Conservation (phyloP, 257 asterid species). For the Penstemon davidsonii region DNA sequence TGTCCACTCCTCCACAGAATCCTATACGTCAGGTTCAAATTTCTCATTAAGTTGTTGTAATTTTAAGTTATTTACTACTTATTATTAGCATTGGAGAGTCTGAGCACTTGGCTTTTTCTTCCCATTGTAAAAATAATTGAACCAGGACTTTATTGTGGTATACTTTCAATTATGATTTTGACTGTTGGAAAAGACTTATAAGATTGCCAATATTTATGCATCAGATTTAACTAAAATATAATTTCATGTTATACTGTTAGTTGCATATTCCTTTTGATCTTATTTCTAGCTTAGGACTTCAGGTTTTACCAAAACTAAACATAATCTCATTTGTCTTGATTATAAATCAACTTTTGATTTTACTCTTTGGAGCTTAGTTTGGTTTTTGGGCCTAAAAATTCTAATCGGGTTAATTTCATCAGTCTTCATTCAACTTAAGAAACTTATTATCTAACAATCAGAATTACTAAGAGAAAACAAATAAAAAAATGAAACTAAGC, state of each 20-base stretch:
- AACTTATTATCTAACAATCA: no score
- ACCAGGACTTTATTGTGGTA: background rate
- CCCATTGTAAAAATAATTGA: slow-evolving; percentile 6
- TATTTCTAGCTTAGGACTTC: background rate
- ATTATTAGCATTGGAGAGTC: background rate
- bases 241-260: background rate
- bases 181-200: background rate
- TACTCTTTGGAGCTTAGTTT: background rate
- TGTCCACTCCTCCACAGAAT: background rate
- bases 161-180: background rate
- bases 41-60: background rate
- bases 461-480: no score
- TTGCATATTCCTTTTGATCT: background rate
- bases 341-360: no score
- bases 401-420: no score
- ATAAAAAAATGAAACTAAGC: no score
- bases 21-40: slow-evolving; percentile 2
- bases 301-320: background rate
- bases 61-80: slow-evolving; percentile 11
- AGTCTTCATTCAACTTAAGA: no score
- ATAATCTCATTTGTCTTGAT: background rate
- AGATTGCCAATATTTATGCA: no score
- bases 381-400: no score
- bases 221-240: no score
- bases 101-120: background rate